phyloP scores from a whole-genome alignment of 345 rosid genomes.

The Erodium maritimum region DNA sequence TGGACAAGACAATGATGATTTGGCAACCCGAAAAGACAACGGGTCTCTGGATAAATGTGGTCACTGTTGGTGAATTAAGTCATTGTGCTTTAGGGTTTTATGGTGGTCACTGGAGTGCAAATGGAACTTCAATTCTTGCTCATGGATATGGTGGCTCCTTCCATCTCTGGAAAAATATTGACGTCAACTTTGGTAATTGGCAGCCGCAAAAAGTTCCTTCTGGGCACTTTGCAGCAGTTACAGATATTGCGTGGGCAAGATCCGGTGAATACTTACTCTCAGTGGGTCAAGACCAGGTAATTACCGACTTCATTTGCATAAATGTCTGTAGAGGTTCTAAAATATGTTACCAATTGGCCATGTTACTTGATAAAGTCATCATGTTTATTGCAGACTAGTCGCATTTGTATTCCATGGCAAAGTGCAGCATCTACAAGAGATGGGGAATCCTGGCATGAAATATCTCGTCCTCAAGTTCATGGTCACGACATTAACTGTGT shows the following conservation, averaged over 20 bases:
- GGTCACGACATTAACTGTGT: no score
- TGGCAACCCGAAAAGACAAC: conserved; percentile 85
- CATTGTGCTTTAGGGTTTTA: conserved; percentile 96
- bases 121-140: conserved; percentile 58
- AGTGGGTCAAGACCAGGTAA: conserved; percentile 97
- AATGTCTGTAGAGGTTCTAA: no score
- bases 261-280: conserved; percentile 65
- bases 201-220: conserved; percentile 83
- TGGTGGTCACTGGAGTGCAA: conserved; percentile 91
- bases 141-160: conserved; percentile 93
- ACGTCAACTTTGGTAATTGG: no score
- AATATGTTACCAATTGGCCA: no score
- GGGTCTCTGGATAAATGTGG: conserved; percentile 96
- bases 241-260: conserved; percentile 77
- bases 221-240: conserved; percentile 63
- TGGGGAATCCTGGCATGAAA: conserved; percentile 99
- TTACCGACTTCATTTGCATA: no score
- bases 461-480: no score
- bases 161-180: conserved; percentile 76
- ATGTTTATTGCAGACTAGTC: conserved; percentile 59
- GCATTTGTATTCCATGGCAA: conserved; percentile 76
- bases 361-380: no score
- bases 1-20: conserved; percentile 99
- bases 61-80: conserved; percentile 88
- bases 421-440: conserved; percentile 21